These are phyloP conservation scores for Diaporthe vexans DNA, from an alignment of 2,329 filamentous ascomycete species.

Conservation along the genomic window DNA sequence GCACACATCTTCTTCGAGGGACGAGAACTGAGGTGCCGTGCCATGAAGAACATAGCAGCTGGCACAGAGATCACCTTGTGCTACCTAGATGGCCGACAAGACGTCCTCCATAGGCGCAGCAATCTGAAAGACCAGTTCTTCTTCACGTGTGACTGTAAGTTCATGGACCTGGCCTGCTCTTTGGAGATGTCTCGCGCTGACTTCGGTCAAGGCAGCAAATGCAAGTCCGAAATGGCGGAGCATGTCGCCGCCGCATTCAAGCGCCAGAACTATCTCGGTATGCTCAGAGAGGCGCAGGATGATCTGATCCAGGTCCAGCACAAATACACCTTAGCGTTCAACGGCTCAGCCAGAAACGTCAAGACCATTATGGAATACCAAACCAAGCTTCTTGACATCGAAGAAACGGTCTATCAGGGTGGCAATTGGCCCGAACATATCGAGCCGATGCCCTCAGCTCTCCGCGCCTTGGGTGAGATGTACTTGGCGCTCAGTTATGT, in stretches of 20 bases:
- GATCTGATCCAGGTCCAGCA: slow-evolving; percentile 42
- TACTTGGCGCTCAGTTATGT: slow-evolving; percentile 44
- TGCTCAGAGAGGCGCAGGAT: slow-evolving; percentile 42
- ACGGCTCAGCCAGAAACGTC: slow-evolving; percentile 37
- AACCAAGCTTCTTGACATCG: slow-evolving; percentile 42
- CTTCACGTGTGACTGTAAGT: slow-evolving; percentile 49
- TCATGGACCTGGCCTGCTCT: no score
- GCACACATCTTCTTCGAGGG: slow-evolving; percentile 51
- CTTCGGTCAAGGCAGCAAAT: slow-evolving; percentile 44
- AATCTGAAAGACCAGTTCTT: slow-evolving; percentile 46
- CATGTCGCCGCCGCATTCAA: slow-evolving; percentile 39
- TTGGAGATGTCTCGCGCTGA: not conserved
- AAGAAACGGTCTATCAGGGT: slow-evolving; percentile 40
- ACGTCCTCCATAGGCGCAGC: slow-evolving; percentile 45
- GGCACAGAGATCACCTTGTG: slow-evolving; percentile 54
- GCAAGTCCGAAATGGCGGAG: slow-evolving; percentile 46
- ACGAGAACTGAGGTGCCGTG: slow-evolving; percentile 49
- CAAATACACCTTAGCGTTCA: slow-evolving; percentile 37
- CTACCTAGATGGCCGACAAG: slow-evolving; percentile 48
- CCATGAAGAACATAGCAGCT: slow-evolving; percentile 48
- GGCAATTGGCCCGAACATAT: slow-evolving; percentile 48
- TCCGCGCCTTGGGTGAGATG: slow-evolving; percentile 45
- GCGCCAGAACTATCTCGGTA: slow-evolving; percentile 37
- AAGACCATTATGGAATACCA: slow-evolving; percentile 43
- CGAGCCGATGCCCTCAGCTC: slow-evolving; percentile 48